phyloP scores from a whole-genome alignment of 371 early-diverging fungal genomes.

The Fennellomyces sp. region DNA sequence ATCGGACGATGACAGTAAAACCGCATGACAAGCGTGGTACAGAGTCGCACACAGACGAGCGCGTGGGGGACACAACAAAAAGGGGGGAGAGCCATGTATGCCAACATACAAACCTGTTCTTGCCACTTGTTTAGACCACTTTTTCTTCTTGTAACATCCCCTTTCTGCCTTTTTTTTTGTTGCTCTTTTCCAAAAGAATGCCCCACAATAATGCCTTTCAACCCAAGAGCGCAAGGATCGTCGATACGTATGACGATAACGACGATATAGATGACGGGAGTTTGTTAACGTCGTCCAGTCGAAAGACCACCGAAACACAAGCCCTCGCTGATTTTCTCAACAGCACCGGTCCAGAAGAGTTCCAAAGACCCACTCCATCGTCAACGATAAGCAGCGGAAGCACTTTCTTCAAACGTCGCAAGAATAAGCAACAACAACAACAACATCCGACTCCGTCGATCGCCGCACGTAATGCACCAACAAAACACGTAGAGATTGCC shows the following conservation, averaged over 20 bases:
- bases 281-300: conserved; percentile 6
- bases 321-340: conserved; percentile 36
- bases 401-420: not conserved
- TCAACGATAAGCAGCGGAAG: not conserved
- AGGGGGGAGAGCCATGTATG: not conserved
- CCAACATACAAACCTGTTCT: conserved; percentile 8
- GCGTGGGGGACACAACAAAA: conserved; percentile 3
- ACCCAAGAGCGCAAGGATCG: conserved; percentile 33
- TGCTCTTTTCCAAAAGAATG: conserved; percentile 11
- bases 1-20: conserved; percentile 21
- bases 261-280: conserved; percentile 13
- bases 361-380: conserved; percentile 8
- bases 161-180: conserved; percentile 4
- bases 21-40: too few species aligned
- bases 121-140: not conserved
- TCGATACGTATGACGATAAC: conserved; percentile 16
- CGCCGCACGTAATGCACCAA: too few species aligned
- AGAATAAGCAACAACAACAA: conserved; percentile 1
- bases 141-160: not conserved
- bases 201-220: conserved; percentile 25
- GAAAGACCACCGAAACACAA: conserved; percentile 33
- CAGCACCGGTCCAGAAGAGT: conserved; percentile 38
- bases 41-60: conserved; percentile 12
- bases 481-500: conserved; percentile 29
- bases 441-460: not conserved